Conservation (phyloP, 371 early-diverging fungal genomes). For the Synchytrium microbalum region DNA sequence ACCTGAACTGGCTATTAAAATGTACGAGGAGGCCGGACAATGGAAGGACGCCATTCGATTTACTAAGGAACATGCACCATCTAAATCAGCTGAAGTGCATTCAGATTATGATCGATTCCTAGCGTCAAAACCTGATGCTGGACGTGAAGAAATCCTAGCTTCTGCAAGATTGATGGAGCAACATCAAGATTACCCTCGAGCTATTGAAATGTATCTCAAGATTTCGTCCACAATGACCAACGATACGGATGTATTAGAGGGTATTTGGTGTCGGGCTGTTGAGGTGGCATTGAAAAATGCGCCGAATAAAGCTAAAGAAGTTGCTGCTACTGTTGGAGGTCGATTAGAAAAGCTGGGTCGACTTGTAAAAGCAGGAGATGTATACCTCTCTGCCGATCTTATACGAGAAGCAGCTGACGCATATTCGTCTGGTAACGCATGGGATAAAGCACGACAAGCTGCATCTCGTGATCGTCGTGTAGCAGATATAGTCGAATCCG, state of each 20-base stretch:
- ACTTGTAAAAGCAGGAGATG: conserved; percentile 37
- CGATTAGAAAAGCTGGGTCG: conserved; percentile 30
- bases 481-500: conserved; percentile 37
- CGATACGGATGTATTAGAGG: conserved; percentile 31
- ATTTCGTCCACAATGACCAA: conserved; percentile 26
- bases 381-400: conserved; percentile 36
- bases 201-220: conserved; percentile 47
- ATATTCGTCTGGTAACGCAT: conserved; percentile 32
- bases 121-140: conserved; percentile 24
- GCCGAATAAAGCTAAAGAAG: conserved; percentile 34
- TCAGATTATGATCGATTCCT: conserved; percentile 40
- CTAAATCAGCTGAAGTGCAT: conserved; percentile 34
- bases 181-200: conserved; percentile 39
- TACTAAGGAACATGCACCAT: conserved; percentile 45
- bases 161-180: conserved; percentile 39
- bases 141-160: conserved; percentile 23
- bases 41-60: conserved; percentile 51
- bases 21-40: conserved; percentile 42
- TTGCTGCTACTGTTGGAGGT: conserved; percentile 33
- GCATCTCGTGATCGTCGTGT: conserved; percentile 31
- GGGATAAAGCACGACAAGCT: conserved; percentile 41
- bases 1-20: conserved; percentile 44
- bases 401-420: conserved; percentile 47
- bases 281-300: conserved; percentile 45
- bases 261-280: conserved; percentile 41